A percentile compares a stretch with the other conserved stretches of the same genome.
Conservation (phyloP, 1,139 yeast genomes). For the Kodamaea alishanica region DNA sequence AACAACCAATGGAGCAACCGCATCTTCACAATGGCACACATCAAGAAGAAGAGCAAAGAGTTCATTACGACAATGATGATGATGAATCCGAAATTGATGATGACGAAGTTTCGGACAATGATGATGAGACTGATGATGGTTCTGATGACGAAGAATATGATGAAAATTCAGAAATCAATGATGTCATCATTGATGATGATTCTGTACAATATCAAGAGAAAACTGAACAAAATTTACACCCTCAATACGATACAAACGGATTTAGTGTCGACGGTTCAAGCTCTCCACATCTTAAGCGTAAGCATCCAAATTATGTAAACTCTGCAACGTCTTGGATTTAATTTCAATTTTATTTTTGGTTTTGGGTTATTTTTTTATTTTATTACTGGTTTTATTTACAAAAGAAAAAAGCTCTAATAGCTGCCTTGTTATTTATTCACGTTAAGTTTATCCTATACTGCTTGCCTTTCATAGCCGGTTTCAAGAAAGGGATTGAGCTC, state of each 20-base stretch:
- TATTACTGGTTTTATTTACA: no score
- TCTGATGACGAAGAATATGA: conserved; percentile 10
- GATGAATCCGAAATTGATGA: conserved; percentile 6
- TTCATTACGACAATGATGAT: conserved; percentile 12
- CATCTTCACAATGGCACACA: not conserved
- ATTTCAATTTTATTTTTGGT: no score
- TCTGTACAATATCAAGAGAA: conserved; percentile 8
- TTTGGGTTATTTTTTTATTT: no score
- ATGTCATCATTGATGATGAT: conserved; percentile 5
- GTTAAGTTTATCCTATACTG: no score
- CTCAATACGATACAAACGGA: conserved; percentile 24
- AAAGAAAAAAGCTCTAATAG: no score
- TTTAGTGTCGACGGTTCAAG: conserved; percentile 30
- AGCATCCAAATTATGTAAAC: conserved; percentile 4
- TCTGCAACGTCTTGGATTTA: no score
- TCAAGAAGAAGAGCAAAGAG: conserved; percentile 12
- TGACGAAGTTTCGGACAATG: conserved; percentile 11
- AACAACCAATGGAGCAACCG: not conserved
- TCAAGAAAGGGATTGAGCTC: no score
- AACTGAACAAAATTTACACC: conserved; percentile 4
- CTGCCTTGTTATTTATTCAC: no score
- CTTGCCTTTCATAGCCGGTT: no score
- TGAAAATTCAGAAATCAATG: not conserved
- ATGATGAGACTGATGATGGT: conserved; percentile 9
- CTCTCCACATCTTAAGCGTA: conserved; percentile 37